Evolutionary conservation across 1,139 yeast species (phyloP), one percentile per base, ranked within the genome.

Genomic region (Yamadazyma triangularis): DNA sequence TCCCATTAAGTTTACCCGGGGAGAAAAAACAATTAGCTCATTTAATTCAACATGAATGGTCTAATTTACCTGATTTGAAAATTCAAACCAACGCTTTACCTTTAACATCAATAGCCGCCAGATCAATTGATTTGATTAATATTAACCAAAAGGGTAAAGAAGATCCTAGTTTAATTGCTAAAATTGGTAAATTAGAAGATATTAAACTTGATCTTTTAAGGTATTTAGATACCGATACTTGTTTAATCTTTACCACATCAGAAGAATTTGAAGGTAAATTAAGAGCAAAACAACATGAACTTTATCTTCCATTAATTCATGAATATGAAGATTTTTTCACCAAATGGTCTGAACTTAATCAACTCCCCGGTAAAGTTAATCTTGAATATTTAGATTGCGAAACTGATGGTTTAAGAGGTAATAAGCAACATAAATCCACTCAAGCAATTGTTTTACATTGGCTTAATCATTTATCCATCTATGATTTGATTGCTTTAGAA

Each of bases 141-240:
- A 58, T 54, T 15, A 44, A 42, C 8, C 45, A 47, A 8, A 46
- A 44, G 9, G 29, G 33, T 8, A 54, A 43, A 4, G 51, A 56
- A 2, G 68, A 70, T 36, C 55, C 63, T 4, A 82, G 79, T 32
- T 54, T 71, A 35, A 56, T 68, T 13, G 72, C 78, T 20, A 79
- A 79, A 50, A 71, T 80, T 24, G 86, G 88, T 8, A 72, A 66
- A 40, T 58, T 75, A 29, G 70, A 69, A 5, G 76, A 72, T 33
- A 69, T 83, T 24, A 71, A 74, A 40, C 51, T 63, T 30, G 70
- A 71, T 39, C 53, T 91, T 41, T 62, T 89, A 47, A 78, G 91
- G 35, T 91, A 88, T 51, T 64, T 93, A 34, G 98, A 91, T 51
- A 91, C 98, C 1, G 98, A 91, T 53, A 88, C 97, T 2, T 65